These are phyloP conservation scores for Albifimbria verrucaria DNA, from an alignment of 2,329 filamentous ascomycete species.

Conservation along the genomic window DNA sequence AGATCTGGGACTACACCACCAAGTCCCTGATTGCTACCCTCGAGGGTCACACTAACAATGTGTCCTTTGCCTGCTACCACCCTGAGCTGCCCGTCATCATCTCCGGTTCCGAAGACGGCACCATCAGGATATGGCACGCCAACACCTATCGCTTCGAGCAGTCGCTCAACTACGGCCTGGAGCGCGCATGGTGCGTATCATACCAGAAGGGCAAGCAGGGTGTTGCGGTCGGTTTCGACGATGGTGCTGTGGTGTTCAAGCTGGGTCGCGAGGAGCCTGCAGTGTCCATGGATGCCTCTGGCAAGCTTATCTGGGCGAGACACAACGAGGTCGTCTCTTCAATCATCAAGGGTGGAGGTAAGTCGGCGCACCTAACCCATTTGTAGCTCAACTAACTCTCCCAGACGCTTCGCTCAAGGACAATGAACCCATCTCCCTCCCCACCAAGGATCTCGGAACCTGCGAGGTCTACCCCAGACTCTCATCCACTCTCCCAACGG, in stretches of 20 bases:
- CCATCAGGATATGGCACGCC: slow-evolving; percentile 97
- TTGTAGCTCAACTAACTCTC: slow-evolving; percentile 21
- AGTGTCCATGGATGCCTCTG: slow-evolving; percentile 93
- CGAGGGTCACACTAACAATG: slow-evolving; percentile 96
- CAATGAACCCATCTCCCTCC: slow-evolving; percentile 77
- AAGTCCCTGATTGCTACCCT: slow-evolving; percentile 95
- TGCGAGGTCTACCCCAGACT: slow-evolving; percentile 95
- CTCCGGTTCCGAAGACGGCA: slow-evolving; percentile 95
- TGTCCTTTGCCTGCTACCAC: slow-evolving; percentile 97
- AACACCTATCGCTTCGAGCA: slow-evolving; percentile 97
- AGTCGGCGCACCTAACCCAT: slow-evolving; percentile 17
- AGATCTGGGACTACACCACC: slow-evolving; percentile 98
- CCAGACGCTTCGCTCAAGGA: slow-evolving; percentile 79
- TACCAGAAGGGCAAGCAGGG: slow-evolving; percentile 95
- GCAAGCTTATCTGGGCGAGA: slow-evolving; percentile 93
- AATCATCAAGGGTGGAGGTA: slow-evolving; percentile 84
- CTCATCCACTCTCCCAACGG: slow-evolving; percentile 95
- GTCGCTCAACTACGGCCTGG: slow-evolving; percentile 90
- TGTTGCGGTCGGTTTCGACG: slow-evolving; percentile 93
- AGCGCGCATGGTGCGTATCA: slow-evolving; percentile 95
- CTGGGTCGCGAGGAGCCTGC: slow-evolving; percentile 96
- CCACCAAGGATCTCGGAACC: slow-evolving; percentile 91
- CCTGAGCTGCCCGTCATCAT: slow-evolving; percentile 96
- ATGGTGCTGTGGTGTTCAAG: slow-evolving; percentile 96
- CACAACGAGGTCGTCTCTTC: slow-evolving; percentile 94